phyloP scores from a whole-genome alignment of 768 basidiomycete genomes.

The Punctularia strigosozonata region DNA sequence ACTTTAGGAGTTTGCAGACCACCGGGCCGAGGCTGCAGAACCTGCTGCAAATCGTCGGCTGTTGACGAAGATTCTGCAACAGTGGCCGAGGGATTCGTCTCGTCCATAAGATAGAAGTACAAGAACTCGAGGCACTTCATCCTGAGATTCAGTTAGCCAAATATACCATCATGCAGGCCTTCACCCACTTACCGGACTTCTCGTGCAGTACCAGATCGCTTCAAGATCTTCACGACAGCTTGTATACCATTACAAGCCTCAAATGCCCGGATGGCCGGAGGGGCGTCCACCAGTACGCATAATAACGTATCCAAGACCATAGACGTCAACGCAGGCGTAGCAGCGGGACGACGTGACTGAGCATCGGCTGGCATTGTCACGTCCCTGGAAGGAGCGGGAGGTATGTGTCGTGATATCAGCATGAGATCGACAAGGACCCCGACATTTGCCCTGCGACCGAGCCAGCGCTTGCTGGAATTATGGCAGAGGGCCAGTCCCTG shows the following conservation, averaged over 20 bases:
- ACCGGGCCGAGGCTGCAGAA: no score
- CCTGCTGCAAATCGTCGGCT: no score
- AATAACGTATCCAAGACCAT: conserved; percentile 73
- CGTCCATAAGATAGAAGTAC: conserved; percentile 90
- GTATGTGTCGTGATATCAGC: conserved; percentile 54
- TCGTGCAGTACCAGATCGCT: conserved; percentile 74
- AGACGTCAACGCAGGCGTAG: conserved; percentile 44
- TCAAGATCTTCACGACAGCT: conserved; percentile 76
- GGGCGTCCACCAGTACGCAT: conserved; percentile 82
- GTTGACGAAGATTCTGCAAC: no score
- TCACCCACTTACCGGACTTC: conserved; percentile 65
- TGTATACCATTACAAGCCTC: conserved; percentile 72
- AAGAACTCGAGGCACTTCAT: conserved; percentile 96
- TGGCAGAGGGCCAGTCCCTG: conserved; percentile 74
- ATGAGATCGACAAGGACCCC: conserved; percentile 71
- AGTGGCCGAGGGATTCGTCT: conserved; percentile 27
- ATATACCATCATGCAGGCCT: not conserved
- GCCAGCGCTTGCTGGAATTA: conserved; percentile 48
- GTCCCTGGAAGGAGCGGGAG: conserved; percentile 14
- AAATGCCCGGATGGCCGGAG: conserved; percentile 61
- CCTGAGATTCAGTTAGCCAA: conserved; percentile 25
- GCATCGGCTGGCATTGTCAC: not conserved
- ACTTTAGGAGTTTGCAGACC: no score
- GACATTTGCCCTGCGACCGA: conserved; percentile 55
- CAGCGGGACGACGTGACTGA: conserved; percentile 3